These are phyloP conservation scores for Ananas comosus DNA, from an alignment of 176 grass and related monocot species.

Conservation along the genomic window DNA sequence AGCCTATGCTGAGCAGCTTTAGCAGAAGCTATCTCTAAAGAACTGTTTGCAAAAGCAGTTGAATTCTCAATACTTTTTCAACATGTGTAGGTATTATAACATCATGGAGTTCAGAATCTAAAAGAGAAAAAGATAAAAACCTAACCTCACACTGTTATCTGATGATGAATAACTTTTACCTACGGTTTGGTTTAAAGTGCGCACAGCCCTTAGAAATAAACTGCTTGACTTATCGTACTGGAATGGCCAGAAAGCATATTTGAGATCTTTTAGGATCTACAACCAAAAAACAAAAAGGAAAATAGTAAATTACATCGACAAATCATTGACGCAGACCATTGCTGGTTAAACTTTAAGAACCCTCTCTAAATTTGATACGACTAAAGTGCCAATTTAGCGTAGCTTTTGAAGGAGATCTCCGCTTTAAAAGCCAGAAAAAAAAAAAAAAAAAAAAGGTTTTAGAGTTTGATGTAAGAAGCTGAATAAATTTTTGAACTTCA, in stretches of 20 bases:
- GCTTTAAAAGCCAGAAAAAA: no score
- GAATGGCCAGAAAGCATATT: conserved; percentile 83
- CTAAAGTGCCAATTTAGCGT: no score
- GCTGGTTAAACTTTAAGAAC: no score
- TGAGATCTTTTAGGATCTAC: conserved; percentile 71
- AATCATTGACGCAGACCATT: background rate
- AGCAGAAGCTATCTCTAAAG: no score
- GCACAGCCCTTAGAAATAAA: conserved; percentile 73
- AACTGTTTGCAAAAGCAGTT: conserved; percentile 8
- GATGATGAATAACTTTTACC: conserved; percentile 28
- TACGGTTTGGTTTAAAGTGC: conserved; percentile 38
- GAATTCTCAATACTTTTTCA: conserved; percentile 5
- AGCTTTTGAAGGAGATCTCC: no score
- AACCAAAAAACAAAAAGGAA: conserved; percentile 12
- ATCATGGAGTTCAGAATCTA: no score
- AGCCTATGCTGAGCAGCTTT: conserved; percentile 40
- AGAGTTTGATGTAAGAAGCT: no score
- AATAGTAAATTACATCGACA: background rate
- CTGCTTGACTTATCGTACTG: conserved; percentile 50
- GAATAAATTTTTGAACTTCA: no score
- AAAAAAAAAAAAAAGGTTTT: no score
- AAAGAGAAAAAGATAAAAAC: conserved; percentile 1
- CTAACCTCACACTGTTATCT: conserved; percentile 50
- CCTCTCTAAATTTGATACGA: no score
- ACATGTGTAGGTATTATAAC: no score